These are phyloP conservation scores for Aspergillus puulaauensis DNA, from an alignment of 2,329 filamentous ascomycete genomes.

Conservation along the genomic window DNA sequence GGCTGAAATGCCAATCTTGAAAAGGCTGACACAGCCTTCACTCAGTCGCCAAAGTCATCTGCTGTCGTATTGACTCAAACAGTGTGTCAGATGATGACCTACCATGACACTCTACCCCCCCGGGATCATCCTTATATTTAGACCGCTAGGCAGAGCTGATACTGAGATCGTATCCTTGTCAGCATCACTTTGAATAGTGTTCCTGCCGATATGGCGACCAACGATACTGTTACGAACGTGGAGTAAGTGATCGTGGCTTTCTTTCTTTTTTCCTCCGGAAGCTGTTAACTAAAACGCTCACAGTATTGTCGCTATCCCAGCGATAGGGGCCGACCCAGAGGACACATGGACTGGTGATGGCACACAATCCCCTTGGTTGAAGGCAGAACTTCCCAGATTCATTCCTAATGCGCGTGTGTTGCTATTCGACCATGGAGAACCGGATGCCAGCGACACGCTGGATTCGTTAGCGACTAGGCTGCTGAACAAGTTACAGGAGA, in stretches of 20 bases:
- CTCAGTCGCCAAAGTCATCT: constrained; percentile 12
- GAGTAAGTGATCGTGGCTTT: constrained; percentile 24
- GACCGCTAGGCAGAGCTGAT: not conserved
- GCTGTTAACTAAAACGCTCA: not conserved
- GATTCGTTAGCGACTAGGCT: constrained; percentile 26
- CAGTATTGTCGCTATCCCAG: constrained; percentile 37
- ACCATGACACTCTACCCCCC: not conserved
- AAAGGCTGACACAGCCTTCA: constrained; percentile 5
- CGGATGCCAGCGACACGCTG: constrained; percentile 26
- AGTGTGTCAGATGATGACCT: constrained; percentile 15
- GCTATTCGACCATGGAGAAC: constrained; percentile 29
- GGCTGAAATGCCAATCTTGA: constrained; percentile 11
- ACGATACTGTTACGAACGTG: constrained; percentile 13
- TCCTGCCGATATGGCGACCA: constrained; percentile 6
- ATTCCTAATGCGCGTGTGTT: constrained; percentile 28
- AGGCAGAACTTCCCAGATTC: constrained; percentile 19
- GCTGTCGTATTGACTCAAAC: constrained; percentile 10
- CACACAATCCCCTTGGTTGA: constrained; percentile 26
- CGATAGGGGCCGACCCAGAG: constrained; percentile 33
- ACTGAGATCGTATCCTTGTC: not conserved
- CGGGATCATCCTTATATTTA: not conserved
- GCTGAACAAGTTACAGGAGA: constrained; percentile 22
- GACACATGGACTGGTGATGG: constrained; percentile 27
- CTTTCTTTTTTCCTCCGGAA: not conserved
- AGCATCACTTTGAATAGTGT: constrained; percentile 1